Conservation (phyloP, 768 basidiomycete species). For the Boletales sp. region DNA sequence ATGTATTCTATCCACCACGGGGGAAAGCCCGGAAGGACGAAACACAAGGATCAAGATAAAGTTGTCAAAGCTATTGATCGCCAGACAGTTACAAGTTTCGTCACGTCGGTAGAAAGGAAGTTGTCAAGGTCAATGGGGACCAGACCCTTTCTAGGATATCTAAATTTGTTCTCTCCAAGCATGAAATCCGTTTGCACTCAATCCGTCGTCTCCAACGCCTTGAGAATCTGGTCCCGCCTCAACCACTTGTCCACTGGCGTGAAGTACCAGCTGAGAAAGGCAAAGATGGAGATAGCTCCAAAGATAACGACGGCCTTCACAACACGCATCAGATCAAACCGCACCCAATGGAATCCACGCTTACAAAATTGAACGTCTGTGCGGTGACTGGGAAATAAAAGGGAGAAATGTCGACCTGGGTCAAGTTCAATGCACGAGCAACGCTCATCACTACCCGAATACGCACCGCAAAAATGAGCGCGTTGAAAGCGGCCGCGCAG, state of each 20-base stretch:
- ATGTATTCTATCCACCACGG: too few species aligned
- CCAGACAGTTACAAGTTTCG: conserved; percentile 84
- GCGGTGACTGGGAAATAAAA: conserved; percentile 82
- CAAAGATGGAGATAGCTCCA: conserved; percentile 74
- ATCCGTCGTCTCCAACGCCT: conserved; percentile 38
- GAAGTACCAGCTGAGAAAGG: conserved; percentile 72
- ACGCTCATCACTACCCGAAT: background rate
- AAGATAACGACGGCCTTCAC: conserved; percentile 73
- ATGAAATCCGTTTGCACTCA: background rate
- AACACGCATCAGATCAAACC: conserved; percentile 9
- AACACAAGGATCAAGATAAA: too few species aligned
- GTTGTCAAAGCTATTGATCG: conserved; percentile 7
- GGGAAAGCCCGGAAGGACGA: too few species aligned
- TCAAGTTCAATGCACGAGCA: conserved; percentile 3
- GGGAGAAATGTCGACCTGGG: conserved; percentile 73
- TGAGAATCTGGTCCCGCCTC: conserved; percentile 55
- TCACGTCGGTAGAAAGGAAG: conserved; percentile 49
- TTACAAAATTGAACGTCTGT: conserved; percentile 80
- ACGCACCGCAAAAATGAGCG: conserved; percentile 67
- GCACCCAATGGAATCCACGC: conserved; percentile 25
- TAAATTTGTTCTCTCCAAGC: background rate
- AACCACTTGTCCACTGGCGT: conserved; percentile 82
- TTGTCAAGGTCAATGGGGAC: too few species aligned
- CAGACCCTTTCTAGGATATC: background rate
- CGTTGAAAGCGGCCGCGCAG: conserved; percentile 67